A percentile compares a stretch with the other conserved stretches of the same genome.
phyloP scores from a whole-genome alignment of 83 land plant genomes.

The Diphasiastrum complanatum region DNA sequence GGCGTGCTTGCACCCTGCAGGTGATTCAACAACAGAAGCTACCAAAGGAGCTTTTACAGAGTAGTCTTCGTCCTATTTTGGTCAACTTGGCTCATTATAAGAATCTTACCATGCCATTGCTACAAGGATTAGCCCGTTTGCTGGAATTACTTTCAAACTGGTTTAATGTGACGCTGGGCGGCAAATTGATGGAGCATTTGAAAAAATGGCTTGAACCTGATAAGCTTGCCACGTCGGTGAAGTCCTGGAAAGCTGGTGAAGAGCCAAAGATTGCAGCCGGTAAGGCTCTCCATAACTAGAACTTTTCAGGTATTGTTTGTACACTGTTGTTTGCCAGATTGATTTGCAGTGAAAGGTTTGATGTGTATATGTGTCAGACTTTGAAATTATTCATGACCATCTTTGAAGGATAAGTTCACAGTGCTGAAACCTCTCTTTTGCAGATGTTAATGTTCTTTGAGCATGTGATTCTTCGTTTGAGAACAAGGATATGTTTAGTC shows the following conservation, averaged over 20 bases:
- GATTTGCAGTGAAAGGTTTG: too few species aligned
- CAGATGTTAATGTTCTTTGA: too few species aligned
- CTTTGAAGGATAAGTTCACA: too few species aligned
- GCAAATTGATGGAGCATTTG: conserved; percentile 84
- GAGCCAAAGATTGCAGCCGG: conserved; percentile 99
- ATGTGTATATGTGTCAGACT: too few species aligned
- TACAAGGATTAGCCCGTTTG: conserved; percentile 88
- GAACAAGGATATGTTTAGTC: too few species aligned
- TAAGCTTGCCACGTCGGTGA: conserved; percentile 80
- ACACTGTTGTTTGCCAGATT: neutral
- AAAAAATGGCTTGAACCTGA: conserved; percentile 98
- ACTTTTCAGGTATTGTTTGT: neutral
- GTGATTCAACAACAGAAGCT: conserved; percentile 88
- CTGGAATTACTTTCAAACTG: conserved; percentile 94
- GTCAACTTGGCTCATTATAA: conserved; percentile 81
- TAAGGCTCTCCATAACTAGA: conserved; percentile 14
- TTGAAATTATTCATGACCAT: neutral
- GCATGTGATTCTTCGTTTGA: too few species aligned
- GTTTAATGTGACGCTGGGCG: conserved; percentile 94
- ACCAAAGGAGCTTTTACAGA: conserved; percentile 93
- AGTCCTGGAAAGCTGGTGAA: conserved; percentile 94
- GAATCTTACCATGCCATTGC: conserved; percentile 85
- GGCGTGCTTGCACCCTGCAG: conserved; percentile 29
- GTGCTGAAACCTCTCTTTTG: too few species aligned
- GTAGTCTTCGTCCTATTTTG: conserved; percentile 89